phyloP scores from a whole-genome alignment of 106 monocot genomes.

The Dioscorea alata region DNA sequence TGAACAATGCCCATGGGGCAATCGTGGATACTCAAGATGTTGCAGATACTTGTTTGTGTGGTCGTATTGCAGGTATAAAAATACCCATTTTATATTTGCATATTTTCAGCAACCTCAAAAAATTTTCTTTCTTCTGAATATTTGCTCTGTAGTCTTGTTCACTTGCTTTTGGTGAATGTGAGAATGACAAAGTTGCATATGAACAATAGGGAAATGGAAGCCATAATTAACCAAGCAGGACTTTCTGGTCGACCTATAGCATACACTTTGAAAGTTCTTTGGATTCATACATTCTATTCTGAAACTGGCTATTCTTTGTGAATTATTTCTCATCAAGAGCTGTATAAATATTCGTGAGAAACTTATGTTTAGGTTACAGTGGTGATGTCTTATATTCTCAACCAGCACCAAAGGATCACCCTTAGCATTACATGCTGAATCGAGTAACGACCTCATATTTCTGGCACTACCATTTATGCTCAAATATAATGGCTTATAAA shows the following conservation, averaged over 20 bases:
- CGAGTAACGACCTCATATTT: conserved; percentile 98
- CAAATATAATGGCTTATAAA: conserved; percentile 39
- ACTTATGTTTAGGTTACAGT: conserved; percentile 60
- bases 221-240: too few relatives aligned
- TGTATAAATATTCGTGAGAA: too few relatives aligned
- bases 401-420: conserved; percentile 96
- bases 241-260: too few relatives aligned
- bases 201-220: conserved; percentile 76
- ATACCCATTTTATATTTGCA: conserved; percentile 32
- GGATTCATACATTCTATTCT: too few relatives aligned
- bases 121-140: too few relatives aligned
- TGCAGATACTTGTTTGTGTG: conserved; percentile 82
- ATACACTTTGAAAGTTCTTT: too few relatives aligned
- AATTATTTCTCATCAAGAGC: too few relatives aligned
- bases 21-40: conserved; percentile 93
- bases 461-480: conserved; percentile 86
- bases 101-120: too few relatives aligned
- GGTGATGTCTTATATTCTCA: conserved; percentile 98
- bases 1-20: conserved; percentile 95
- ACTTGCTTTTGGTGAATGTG: too few relatives aligned
- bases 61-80: conserved; percentile 88
- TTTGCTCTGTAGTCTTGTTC: neutral
- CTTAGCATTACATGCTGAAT: conserved; percentile 94
- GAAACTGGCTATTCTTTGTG: too few relatives aligned
- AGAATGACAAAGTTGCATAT: conserved; percentile 51